Evolutionary conservation across 2,329 filamentous ascomycete genomes (phyloP), one percentile per base, ranked within the genome.

Genomic region (Ceratocystis smalleyi): DNA sequence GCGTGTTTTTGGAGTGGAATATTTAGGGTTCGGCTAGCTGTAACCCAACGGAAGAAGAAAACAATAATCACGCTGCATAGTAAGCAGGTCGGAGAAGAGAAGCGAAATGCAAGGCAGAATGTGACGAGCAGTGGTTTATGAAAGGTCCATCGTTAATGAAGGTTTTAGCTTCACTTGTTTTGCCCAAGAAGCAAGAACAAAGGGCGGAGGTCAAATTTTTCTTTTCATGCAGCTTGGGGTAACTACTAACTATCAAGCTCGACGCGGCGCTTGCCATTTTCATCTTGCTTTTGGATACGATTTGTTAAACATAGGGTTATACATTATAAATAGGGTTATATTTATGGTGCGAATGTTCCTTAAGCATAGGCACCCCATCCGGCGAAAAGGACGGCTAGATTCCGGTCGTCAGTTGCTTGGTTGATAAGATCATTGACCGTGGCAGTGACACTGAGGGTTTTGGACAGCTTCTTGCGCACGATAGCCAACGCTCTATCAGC

Each of bases 391-490:
- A 96, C 85, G 1, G 94, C 92, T 71, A 99, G 73, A 72, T 99
- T 96, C 69, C 83, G 83, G 76, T 96, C 91, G 74, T 99, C 94
- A 1, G 88, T 92, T 6, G 94, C 92, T 75, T 95, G 88, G 72
- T 96, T 94, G 68, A 99, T 99, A 68, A 99, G 76, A 72, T 99
- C 94, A 71, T 96, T 97, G 63, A 99, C 94, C 15, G 91, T 96
- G 2, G 94, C 95, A 64, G 88, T 89, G 19, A 96, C 92, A 73
- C 92, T 99, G 72, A 99, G 75, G 1, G 89, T 91, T 79, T 96
- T 96, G 68, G 87, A 89, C 69, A 99, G 75, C 77, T 99, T 99
- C 82, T 96, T 97, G 72, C 89, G 85, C 65, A 99, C 94, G 24
- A 97, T 88, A 65, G 91, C 89, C 64, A 99, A 78, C 1, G 95